A percentile compares a stretch with the other conserved stretches of the same genome.
These are phyloP conservation scores for Kodamaea alishanica DNA, from an alignment of 1,139 yeast genomes.

Conservation along the genomic window DNA sequence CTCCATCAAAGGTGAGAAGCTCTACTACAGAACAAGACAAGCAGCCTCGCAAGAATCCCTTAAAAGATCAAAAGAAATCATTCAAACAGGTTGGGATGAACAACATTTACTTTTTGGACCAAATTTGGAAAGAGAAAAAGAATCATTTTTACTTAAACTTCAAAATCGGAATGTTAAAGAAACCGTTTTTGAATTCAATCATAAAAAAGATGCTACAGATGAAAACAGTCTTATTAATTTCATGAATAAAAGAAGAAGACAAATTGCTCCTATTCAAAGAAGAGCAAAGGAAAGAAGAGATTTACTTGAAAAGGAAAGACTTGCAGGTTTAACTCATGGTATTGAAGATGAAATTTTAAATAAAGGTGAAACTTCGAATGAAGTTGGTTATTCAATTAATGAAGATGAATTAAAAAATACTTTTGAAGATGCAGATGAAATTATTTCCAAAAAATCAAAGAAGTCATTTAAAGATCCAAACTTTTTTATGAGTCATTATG, in stretches of 20 bases:
- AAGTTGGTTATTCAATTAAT: constrained; percentile 48
- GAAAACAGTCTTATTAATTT: constrained; percentile 74
- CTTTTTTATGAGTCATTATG: constrained; percentile 85
- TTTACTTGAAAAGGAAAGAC: constrained; percentile 67
- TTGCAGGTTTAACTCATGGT: constrained; percentile 70
- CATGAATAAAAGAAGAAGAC: constrained; percentile 83
- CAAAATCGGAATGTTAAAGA: constrained; percentile 70
- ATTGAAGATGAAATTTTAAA: constrained; percentile 69
- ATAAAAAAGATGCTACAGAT: constrained; percentile 41
- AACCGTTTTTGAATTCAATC: constrained; percentile 87
- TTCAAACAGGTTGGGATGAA: constrained; percentile 84
- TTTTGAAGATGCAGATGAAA: constrained; percentile 55
- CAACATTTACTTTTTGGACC: constrained; percentile 77
- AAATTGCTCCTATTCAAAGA: constrained; percentile 82
- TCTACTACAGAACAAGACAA: constrained; percentile 80
- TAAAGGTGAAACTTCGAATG: constrained; percentile 33
- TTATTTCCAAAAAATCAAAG: constrained; percentile 32
- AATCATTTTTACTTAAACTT: constrained; percentile 66
- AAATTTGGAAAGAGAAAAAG: constrained; percentile 69
- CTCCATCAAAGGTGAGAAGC: constrained; percentile 80
- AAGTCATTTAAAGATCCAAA: constrained; percentile 74
- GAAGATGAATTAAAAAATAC: constrained; percentile 38
- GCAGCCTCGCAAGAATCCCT: constrained; percentile 84
- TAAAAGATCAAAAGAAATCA: constrained; percentile 77
- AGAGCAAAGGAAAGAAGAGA: constrained; percentile 70